A percentile compares a stretch with the other conserved stretches of the same genome.
Conservation (phyloP, 2,329 filamentous ascomycete species). For the Sporothrix mexicana region DNA sequence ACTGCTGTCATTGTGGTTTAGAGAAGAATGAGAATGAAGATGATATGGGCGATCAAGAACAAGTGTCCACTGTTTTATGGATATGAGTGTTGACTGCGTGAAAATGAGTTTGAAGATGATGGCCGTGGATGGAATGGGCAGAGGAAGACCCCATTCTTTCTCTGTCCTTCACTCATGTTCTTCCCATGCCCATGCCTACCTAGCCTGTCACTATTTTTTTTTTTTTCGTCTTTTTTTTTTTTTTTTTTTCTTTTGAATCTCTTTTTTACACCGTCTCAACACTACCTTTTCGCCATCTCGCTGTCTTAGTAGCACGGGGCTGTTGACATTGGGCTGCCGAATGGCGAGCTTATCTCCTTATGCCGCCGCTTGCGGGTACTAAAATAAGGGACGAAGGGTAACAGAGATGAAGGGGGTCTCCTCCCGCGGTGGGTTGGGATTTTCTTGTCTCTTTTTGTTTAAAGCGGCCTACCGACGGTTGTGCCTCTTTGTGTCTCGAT, state of each 20-base stretch:
- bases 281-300: constrained; percentile 28
- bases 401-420: not conserved
- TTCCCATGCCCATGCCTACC: not conserved
- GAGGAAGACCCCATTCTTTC: not conserved
- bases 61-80: too few relatives aligned
- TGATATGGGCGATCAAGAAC: not conserved
- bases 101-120: not conserved
- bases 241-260: not conserved
- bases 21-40: not conserved
- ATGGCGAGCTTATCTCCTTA: constrained; percentile 37
- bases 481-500: not conserved
- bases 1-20: constrained; percentile 17
- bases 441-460: not conserved
- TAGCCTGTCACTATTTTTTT: not conserved
- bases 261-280: not conserved
- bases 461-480: not conserved
- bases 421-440: not conserved
- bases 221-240: not conserved
- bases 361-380: constrained; percentile 21
- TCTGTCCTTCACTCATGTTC: not conserved
- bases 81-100: not conserved
- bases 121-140: not conserved
- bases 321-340: constrained; percentile 34
- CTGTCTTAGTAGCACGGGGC: constrained; percentile 25
- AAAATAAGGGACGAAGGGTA: constrained; percentile 1